phyloP scores from a whole-genome alignment of 2,329 filamentous ascomycete species.

The Aspergillus luchuensis region DNA sequence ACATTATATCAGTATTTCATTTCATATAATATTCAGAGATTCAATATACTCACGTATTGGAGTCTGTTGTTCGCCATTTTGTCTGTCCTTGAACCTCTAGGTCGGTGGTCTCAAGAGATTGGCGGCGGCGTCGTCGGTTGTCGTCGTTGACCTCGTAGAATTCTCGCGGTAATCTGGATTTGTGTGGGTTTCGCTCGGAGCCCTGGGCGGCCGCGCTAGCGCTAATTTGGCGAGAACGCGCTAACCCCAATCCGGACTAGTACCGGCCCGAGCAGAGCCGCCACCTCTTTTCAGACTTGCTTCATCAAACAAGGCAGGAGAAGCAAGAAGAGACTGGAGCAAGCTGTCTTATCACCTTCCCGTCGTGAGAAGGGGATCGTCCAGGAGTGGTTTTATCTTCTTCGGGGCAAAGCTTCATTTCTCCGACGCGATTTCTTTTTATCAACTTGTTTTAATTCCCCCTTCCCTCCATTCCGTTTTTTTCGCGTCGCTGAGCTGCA shows the following conservation, averaged over 20 bases:
- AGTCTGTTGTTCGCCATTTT: slow-evolving; percentile 58
- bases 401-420: slow-evolving; percentile 18
- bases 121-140: slow-evolving; percentile 44
- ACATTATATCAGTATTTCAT: slow-evolving; percentile 28
- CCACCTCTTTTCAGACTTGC: slow-evolving; percentile 42
- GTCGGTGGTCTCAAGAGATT: slow-evolving; percentile 44
- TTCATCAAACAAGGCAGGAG: slow-evolving; percentile 21
- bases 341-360: slow-evolving; percentile 23
- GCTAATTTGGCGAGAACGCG: slow-evolving; percentile 37
- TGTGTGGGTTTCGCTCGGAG: slow-evolving; percentile 48
- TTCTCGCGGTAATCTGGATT: slow-evolving; percentile 44
- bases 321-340: slow-evolving; percentile 17
- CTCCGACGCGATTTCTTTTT: slow-evolving; percentile 8
- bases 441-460: background rate
- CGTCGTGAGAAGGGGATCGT: slow-evolving; percentile 34
- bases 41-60: slow-evolving; percentile 47
- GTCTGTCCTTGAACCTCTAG: slow-evolving; percentile 47
- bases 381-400: slow-evolving; percentile 24
- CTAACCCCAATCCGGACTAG: slow-evolving; percentile 35
- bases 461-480: background rate
- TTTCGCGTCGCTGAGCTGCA: background rate
- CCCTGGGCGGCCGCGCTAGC: slow-evolving; percentile 45
- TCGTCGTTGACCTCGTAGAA: slow-evolving; percentile 46
- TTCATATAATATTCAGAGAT: background rate
- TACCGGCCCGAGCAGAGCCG: slow-evolving; percentile 27